Evolutionary conservation across 2,329 filamentous ascomycete genomes (phyloP), one percentile per base, ranked within the genome.

Genomic region (Pezizomycotina sp.): DNA sequence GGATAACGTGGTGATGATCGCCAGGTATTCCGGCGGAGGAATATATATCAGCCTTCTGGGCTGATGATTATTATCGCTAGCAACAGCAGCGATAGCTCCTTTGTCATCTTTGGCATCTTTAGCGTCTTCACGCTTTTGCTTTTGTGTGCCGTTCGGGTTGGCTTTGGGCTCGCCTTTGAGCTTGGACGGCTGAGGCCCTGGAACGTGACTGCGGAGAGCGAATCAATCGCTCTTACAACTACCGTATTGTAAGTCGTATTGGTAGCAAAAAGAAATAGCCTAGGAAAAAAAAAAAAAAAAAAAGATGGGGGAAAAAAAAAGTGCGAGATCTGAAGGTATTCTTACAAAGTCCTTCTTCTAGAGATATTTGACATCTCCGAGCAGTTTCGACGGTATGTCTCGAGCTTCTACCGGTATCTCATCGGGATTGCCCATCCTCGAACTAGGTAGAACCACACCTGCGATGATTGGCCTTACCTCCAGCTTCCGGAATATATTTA

Each of bases 1-100:
- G n/a, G 41, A 36, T 5, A 43, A 18, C 9, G 33, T 43, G 12
- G 41, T 43, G 13, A 43, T 22, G 25, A 43, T 32, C 20, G 41
- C 32, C 6, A 43, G 12, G 28, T 38, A 24, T n/a, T 39, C 29
- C 4, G 41, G 28, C 2, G 41, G 32, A 13, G 41, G 41, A 23
- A 43, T 30, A 13, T 20, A 12, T 15, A 43, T 31, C 12, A 33
- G 28, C 19, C 31, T 43, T n/a, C 25, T 10, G 4, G 20, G 27
- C 20, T 26, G 20, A 3, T 26, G 16, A 27, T 36, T 39, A 4
- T 20, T 18, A 3, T 25, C 25, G 9, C 32, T 43, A 23, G 41
- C 38, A 9, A 43, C 25, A 7, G 36, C 41, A 15, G 41, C 25
- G 28, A 36, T 38, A 20, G 41, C 36, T 10, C 38, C 24, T 9